Percentiles rank a stretch among this genome's conserved stretches.
Conservation (phyloP, 2,329 filamentous ascomycete species). For the Endocalyx cinctus region DNA sequence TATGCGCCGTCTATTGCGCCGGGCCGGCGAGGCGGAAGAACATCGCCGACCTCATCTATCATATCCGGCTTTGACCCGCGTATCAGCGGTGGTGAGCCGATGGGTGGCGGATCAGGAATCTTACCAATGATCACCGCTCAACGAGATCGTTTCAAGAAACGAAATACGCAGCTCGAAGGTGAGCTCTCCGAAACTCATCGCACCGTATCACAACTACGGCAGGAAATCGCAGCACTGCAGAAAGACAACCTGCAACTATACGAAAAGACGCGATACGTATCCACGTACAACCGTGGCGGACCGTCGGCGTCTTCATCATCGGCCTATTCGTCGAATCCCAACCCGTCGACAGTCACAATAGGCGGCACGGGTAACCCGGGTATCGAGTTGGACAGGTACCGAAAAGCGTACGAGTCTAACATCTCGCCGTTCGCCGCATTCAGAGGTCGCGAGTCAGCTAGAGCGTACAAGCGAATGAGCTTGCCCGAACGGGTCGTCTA, state of each 20-base stretch:
- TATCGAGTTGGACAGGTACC: slow-evolving; percentile 76
- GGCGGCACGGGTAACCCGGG: slow-evolving; percentile 54
- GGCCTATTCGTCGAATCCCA: slow-evolving; percentile 62
- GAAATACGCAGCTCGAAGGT: slow-evolving; percentile 83
- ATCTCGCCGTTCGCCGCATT: slow-evolving; percentile 96
- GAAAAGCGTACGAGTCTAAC: slow-evolving; percentile 88
- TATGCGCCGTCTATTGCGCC: slow-evolving; percentile 61
- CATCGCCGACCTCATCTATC: slow-evolving; percentile 94
- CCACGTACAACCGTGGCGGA: slow-evolving; percentile 77
- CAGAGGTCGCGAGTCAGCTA: slow-evolving; percentile 82
- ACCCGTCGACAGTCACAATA: slow-evolving; percentile 65
- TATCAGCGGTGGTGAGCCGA: slow-evolving; percentile 53
- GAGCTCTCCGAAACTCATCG: slow-evolving; percentile 82
- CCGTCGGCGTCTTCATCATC: slow-evolving; percentile 61
- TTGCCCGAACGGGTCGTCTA: slow-evolving; percentile 86
- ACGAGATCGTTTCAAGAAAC: slow-evolving; percentile 96
- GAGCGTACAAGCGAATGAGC: slow-evolving; percentile 90
- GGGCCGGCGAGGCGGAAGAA: slow-evolving; percentile 60
- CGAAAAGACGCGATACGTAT: slow-evolving; percentile 95
- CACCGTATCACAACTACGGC: slow-evolving; percentile 77
- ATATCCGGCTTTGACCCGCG: slow-evolving; percentile 91
- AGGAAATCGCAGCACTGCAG: slow-evolving; percentile 87
- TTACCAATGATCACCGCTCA: slow-evolving; percentile 98
- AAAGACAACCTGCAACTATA: slow-evolving; percentile 95
- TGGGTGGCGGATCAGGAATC: slow-evolving; percentile 78